Base-by-base conservation (phyloP, 768 basidiomycete species). In the Paxillus rubicundulus region DNA sequence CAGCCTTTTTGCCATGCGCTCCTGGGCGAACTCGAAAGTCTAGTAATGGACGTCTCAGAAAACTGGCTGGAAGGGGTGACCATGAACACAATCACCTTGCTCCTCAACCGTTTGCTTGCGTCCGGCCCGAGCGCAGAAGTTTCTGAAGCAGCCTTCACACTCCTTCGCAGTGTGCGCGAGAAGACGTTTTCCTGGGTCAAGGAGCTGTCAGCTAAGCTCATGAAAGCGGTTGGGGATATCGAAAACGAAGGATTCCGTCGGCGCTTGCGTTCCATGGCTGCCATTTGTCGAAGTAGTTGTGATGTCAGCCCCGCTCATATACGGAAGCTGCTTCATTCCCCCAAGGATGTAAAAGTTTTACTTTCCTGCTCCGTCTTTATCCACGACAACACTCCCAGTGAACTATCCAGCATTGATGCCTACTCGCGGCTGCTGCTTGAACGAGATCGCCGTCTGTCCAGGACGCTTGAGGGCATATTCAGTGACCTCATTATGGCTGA, bases 51-150 rank as follows among this genome's bases (percentile, higher is more conserved):
- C 32, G 58, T 80, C 16, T 58, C 67, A 53, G 66, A 50, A 3
- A 81, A 75, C 49, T 82, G 80, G 79, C 58, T 69, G 37, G 66
- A 73, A 56, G 56, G 55, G 0, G 49, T 59, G 28, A 59, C 72
- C 0, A 57, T 76, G 50, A 53, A 65, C 45, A 75, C 65, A 5
- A 66, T 72, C 20, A 63, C 69, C 10, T 51, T 70, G 32, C 56
- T 80, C 5, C 59, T 62, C 10, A 56, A 60, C 51, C 75, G 79
- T 18, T 49, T 79, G 3, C 61, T 78, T 32, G 60, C 69, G 0
- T 69, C 71, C 21, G 50, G 46, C 16, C 41, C 24, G 6, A 24
- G 47, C 27, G 14, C 34, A 2, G 32, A 20, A 8, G 34, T 73
- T 27, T 54, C 63, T 14, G 6, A 38, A 13, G 45, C 52, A 1